phyloP scores from a whole-genome alignment of 2,329 filamentous ascomycete species.

The Metarhizium robertsii region DNA sequence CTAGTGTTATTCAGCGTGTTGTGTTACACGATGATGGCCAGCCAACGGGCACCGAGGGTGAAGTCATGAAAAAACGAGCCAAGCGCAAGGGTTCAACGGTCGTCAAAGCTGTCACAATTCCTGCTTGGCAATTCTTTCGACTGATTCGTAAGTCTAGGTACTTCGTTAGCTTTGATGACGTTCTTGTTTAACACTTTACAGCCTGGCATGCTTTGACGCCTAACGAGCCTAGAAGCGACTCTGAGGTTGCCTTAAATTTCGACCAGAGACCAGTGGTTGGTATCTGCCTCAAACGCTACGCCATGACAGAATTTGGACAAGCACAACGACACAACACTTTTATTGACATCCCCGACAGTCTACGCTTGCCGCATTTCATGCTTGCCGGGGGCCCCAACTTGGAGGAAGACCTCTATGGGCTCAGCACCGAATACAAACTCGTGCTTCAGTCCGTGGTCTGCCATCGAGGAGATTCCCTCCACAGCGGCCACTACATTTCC shows the following conservation, averaged over 20 bases:
- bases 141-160: conserved; percentile 61
- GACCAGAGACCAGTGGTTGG: conserved; percentile 78
- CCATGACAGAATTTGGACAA: conserved; percentile 56
- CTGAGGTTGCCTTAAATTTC: conserved; percentile 83
- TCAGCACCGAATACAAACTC: conserved; percentile 87
- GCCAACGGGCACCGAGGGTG: conserved; percentile 31
- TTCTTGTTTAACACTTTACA: conserved; percentile 21
- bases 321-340: conserved; percentile 68
- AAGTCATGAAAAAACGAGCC: conserved; percentile 32
- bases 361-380: conserved; percentile 86
- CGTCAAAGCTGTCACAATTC: conserved; percentile 82
- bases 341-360: conserved; percentile 75
- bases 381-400: conserved; percentile 61
- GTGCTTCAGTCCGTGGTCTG: conserved; percentile 87
- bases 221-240: conserved; percentile 50
- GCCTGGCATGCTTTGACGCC: conserved; percentile 70
- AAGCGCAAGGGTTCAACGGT: conserved; percentile 38
- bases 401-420: conserved; percentile 45
- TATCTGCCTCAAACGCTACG: conserved; percentile 85
- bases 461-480: conserved; percentile 75
- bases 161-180: background rate
- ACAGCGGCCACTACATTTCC: conserved; percentile 86
- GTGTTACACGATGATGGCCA: conserved; percentile 42
- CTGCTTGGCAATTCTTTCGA: conserved; percentile 95
- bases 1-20: conserved; percentile 53